A percentile compares a stretch with the other conserved stretches of the same genome.
Evolutionary conservation across 148 eudicot genomes (phyloP).

Genomic region (Camellia japonica): DNA sequence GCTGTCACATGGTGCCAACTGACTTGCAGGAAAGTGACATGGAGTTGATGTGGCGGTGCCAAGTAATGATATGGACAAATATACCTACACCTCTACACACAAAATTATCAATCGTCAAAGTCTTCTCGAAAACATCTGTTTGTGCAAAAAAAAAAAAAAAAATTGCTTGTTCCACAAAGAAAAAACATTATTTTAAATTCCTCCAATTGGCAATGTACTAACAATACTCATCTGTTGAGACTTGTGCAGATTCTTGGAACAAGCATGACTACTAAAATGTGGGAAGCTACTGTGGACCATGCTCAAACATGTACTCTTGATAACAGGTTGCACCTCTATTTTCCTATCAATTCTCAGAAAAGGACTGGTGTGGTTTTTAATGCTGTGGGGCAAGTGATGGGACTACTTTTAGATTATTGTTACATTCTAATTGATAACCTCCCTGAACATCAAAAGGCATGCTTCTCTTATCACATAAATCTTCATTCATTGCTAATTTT

Average conservation of each 20-base stretch:
- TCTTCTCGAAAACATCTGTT: too few relatives aligned
- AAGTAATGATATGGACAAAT: too few relatives aligned
- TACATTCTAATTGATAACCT: slow-evolving; percentile 50
- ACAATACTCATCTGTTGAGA: slow-evolving; percentile 8
- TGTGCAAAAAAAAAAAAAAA: too few relatives aligned
- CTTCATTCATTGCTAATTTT: background rate
- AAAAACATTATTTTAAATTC: too few relatives aligned
- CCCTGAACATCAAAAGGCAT: slow-evolving; percentile 66
- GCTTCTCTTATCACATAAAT: slow-evolving; percentile 14
- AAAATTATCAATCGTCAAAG: too few relatives aligned
- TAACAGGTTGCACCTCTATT: slow-evolving; percentile 46
- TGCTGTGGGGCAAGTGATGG: slow-evolving; percentile 60
- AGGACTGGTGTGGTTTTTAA: slow-evolving; percentile 64
- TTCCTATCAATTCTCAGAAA: slow-evolving; percentile 37
- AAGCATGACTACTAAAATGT: slow-evolving; percentile 40
- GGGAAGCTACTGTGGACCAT: slow-evolving; percentile 58
- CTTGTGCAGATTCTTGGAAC: slow-evolving; percentile 54
- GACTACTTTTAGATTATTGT: slow-evolving; percentile 49
- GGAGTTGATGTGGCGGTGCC: too few relatives aligned
- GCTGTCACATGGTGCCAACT: too few relatives aligned
- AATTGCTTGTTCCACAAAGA: too few relatives aligned
- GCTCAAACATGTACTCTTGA: slow-evolving; percentile 63
- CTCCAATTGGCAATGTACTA: background rate
- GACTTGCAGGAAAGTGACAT: too few relatives aligned
- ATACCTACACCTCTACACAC: too few relatives aligned